phyloP scores from a whole-genome alignment of 83 land plant species.

The Diphasiastrum complanatum region DNA sequence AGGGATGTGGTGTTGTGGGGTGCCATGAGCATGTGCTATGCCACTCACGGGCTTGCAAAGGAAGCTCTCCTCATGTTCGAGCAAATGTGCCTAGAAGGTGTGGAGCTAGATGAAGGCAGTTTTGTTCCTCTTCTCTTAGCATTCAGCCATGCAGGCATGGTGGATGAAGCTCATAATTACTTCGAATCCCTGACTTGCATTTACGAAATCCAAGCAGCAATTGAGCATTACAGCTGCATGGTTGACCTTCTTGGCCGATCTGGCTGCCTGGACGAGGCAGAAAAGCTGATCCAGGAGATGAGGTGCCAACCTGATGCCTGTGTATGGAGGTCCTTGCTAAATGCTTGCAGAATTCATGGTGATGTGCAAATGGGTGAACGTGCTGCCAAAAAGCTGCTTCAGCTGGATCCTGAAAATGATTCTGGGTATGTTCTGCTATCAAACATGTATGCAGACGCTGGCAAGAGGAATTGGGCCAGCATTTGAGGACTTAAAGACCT shows the following conservation, averaged over 20 bases:
- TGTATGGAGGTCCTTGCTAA: no score
- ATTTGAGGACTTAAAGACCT: no score
- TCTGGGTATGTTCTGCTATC: no score
- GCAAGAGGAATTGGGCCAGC: no score
- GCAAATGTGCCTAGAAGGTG: slow-evolving; percentile 12
- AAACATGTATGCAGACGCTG: no score
- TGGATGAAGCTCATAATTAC: slow-evolving; percentile 14
- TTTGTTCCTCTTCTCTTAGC: slow-evolving; percentile 19
- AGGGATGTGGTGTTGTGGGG: slow-evolving; percentile 23
- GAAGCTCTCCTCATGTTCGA: slow-evolving; percentile 17
- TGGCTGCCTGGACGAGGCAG: slow-evolving; percentile 20
- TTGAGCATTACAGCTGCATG: slow-evolving; percentile 26
- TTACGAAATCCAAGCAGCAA: slow-evolving; percentile 5
- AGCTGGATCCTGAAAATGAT: no score
- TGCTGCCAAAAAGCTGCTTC: no score
- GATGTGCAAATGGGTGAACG: no score
- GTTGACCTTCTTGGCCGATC: slow-evolving; percentile 29
- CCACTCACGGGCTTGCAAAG: slow-evolving; percentile 12
- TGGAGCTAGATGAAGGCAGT: slow-evolving; percentile 20
- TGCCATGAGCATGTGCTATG: slow-evolving; percentile 21
- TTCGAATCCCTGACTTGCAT: slow-evolving; percentile 2
- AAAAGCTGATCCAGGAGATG: no score
- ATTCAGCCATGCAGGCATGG: slow-evolving; percentile 24
- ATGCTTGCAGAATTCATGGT: no score
- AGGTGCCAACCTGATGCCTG: no score